Evolutionary conservation across 75 land plant genomes (phyloP), one percentile per base, ranked within the genome.

Genomic region (Sequoia sempervirens): DNA sequence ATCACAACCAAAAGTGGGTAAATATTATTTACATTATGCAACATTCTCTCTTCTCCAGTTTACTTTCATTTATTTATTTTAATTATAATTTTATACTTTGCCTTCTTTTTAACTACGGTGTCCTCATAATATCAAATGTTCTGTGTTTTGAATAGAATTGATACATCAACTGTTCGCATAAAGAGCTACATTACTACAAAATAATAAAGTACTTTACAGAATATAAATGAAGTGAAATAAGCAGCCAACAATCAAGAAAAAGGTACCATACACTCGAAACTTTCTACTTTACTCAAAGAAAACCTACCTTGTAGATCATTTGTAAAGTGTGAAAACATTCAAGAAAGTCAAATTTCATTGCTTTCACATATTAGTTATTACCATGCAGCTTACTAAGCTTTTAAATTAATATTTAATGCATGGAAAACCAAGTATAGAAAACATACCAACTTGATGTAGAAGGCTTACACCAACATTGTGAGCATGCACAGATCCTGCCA

Each of bases 391-490:
- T 41, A 43, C 23, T 28, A 78, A 78, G 4, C 50, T 6, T 9
- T n/a, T 4, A 45, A 78, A 26, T 78, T 45, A n/a, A 32, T 28
- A 78, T 43, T 43, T 10, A 23, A 4, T 75, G 75, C 75, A 38
- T 68, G 34, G 10, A 41, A 10, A 76, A 1, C 41, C 47, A n/a
- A 11, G 28, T 3, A 78, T 50, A 84, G 74, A 74, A 46, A n/a
- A 73, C 94, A 81, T 85, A 97, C 99, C 99, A 89, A 97, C 92
- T 86, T 94, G 94, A 58, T 75, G 92, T 75, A 97, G 91, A 84
- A 97, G 98, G 79, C 96, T 96, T 78, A 97, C 99, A 79, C 99
- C 99, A 85, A 97, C 99, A 88, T 97, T 97, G 86, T 96, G 96
- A 40, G 99, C 99, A 90, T 97, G 99, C 11, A 97, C 98, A 69